Conservation (phyloP, 202 grass and related monocot genomes). For the Schoenoplectus triqueter region DNA sequence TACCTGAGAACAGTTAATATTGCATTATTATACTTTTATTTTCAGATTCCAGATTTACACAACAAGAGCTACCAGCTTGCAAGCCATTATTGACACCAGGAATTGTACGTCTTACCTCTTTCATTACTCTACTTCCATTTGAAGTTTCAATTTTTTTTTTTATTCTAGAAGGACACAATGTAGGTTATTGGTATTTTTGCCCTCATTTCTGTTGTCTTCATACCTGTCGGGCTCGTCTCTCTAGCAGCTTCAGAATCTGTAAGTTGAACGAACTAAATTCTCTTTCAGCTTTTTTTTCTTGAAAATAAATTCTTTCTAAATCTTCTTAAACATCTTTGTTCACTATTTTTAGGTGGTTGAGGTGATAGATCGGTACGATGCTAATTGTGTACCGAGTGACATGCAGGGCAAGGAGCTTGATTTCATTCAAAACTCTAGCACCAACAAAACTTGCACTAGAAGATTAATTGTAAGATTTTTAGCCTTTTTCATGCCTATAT, state of each 20-base stretch:
- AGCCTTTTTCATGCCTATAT: background rate
- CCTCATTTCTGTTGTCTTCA: constrained; percentile 58
- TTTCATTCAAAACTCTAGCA: constrained; percentile 62
- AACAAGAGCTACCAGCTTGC: constrained; percentile 93
- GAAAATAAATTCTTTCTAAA: no score
- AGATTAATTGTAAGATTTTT: constrained; percentile 55
- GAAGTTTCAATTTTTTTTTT: background rate
- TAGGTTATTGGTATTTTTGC: constrained; percentile 71
- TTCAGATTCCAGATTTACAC: constrained; percentile 86
- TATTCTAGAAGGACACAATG: background rate
- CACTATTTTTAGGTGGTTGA: constrained; percentile 61
- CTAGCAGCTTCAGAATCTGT: constrained; percentile 67
- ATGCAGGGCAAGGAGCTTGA: constrained; percentile 45
- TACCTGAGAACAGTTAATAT: background rate
- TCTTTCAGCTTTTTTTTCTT: background rate
- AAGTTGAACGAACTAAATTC: background rate
- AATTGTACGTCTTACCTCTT: constrained; percentile 54
- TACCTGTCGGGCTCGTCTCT: constrained; percentile 67
- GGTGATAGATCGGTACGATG: constrained; percentile 68
- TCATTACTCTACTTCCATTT: background rate
- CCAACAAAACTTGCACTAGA: constrained; percentile 66
- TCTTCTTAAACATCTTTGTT: constrained; percentile 16
- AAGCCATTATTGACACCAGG: constrained; percentile 85
- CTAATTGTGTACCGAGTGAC: constrained; percentile 51
- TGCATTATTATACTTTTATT: background rate